Percentiles rank a stretch among this genome's conserved stretches.
Conservation (phyloP, 495 filamentous ascomycete species). For the Penicillium ochrochloron region DNA sequence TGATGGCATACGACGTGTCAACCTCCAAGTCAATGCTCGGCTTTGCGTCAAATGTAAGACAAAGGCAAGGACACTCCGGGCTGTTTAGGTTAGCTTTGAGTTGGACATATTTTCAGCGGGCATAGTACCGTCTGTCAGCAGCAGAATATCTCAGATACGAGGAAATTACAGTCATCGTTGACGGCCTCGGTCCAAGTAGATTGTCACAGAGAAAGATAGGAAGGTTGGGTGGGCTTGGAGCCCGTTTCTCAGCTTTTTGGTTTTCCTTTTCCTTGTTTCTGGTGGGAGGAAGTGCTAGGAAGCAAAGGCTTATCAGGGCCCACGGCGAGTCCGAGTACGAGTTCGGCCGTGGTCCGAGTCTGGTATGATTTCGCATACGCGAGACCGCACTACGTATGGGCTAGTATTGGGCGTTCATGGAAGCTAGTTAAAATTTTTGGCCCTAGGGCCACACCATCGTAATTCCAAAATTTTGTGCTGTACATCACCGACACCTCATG, state of each 20-base stretch:
- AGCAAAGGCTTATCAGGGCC: not conserved
- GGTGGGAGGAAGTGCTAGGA: not conserved
- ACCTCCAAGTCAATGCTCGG: not conserved
- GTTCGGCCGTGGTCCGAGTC: not conserved
- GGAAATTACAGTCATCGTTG: not conserved
- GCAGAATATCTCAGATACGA: not conserved
- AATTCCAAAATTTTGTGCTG: too few relatives aligned
- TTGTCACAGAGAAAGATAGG: not conserved
- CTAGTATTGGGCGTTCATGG: too few relatives aligned
- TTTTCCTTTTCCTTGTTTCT: conserved; percentile 3
- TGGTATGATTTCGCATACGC: not conserved
- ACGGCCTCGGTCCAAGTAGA: not conserved
- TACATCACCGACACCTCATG: too few relatives aligned
- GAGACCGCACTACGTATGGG: too few relatives aligned
- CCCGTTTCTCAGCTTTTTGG: not conserved
- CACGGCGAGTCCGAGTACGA: not conserved
- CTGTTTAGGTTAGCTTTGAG: conserved; percentile 4
- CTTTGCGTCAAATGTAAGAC: not conserved
- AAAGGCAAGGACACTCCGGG: not conserved
- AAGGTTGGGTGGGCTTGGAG: not conserved
- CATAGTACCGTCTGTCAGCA: conserved; percentile 1
- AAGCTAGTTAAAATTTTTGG: too few relatives aligned
- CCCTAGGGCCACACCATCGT: too few relatives aligned
- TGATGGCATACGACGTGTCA: not conserved
- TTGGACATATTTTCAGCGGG: not conserved